Conservation (phyloP, 2,329 filamentous ascomycete genomes). For the Trichoderma simmonsii region DNA sequence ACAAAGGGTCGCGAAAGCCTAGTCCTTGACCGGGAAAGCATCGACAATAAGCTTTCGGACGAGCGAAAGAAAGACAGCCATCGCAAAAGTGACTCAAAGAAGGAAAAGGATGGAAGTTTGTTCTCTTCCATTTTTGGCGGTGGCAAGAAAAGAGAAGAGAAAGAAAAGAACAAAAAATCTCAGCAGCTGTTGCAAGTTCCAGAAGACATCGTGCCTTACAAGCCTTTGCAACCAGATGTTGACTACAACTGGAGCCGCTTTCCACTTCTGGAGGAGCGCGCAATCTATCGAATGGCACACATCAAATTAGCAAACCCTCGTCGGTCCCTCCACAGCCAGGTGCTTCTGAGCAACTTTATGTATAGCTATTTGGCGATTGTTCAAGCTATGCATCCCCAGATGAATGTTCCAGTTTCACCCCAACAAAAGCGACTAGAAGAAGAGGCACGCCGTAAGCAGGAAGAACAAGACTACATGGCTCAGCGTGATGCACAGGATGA, state of each 20-base stretch:
- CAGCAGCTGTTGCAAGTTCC: slow-evolving; percentile 70
- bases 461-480: slow-evolving; percentile 48
- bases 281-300: slow-evolving; percentile 97
- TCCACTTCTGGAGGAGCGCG: slow-evolving; percentile 89
- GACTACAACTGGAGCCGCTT: slow-evolving; percentile 97
- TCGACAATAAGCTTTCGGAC: slow-evolving; percentile 70
- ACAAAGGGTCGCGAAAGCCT: slow-evolving; percentile 76
- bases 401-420: slow-evolving; percentile 81
- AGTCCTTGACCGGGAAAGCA: slow-evolving; percentile 72
- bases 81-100: slow-evolving; percentile 76
- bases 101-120: slow-evolving; percentile 89
- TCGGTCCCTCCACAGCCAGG: slow-evolving; percentile 87
- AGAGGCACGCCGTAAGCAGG: slow-evolving; percentile 48
- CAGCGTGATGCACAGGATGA: slow-evolving; percentile 45
- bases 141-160: slow-evolving; percentile 80
- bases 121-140: slow-evolving; percentile 92
- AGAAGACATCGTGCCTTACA: slow-evolving; percentile 66
- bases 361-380: slow-evolving; percentile 98
- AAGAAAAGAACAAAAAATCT: slow-evolving; percentile 72
- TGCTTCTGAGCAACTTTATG: slow-evolving; percentile 98
- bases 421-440: slow-evolving; percentile 65
- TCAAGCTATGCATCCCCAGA: slow-evolving; percentile 96
- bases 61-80: slow-evolving; percentile 78
- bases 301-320: slow-evolving; percentile 98
- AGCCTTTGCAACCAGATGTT: slow-evolving; percentile 75